Evolutionary conservation across 2,329 filamentous ascomycete species (phyloP), one percentile per base, ranked within the genome.

Genomic region (Leptographium wingfieldii): DNA sequence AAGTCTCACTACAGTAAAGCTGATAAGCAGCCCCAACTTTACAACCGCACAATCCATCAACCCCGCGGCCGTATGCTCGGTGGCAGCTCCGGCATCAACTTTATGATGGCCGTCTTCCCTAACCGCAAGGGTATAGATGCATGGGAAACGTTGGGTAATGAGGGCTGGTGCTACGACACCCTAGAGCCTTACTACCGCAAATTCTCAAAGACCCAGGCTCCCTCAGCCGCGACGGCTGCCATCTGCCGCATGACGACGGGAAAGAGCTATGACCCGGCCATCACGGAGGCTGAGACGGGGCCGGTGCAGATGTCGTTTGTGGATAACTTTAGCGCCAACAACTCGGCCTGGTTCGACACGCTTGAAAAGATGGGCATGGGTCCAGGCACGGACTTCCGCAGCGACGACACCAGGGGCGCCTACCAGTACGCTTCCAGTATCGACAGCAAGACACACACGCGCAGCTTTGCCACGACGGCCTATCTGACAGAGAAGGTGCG

Each of bases 81-180:
- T 22, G 86, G 85, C 7, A 83, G 83, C 7, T 80, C 77, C 19
- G 79, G 79, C 0, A 74, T 85, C 55, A 84, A 85, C 63, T 80
- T 79, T 63, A 80, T 83, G 78, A 78, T 81, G 55, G 76, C 74
- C 72, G 75, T 74, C 58, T 73, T 77, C 38, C 78, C 74, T 9
- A 73, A 71, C 56, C 70, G 66, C 40, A 72, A 72, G 38, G 79
- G 82, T 52, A 78, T 80, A 54, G 77, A 85, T 68, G 75, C 74
- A 0, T 86, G 82, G 82, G 77, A 76, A 54, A 68, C 72, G 33
- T 69, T 86, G 11, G 82, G 82, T 0, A 85, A 84, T 64, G 60
- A 64, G 1, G 82, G 80, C 2, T 86, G 83, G 83, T 73, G 74
- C 0, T 85, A 80, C 79, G 70, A 79, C 49, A 38, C 27, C 2